Base-by-base conservation (phyloP, 345 rosid species). In the Brassica rapa region DNA sequence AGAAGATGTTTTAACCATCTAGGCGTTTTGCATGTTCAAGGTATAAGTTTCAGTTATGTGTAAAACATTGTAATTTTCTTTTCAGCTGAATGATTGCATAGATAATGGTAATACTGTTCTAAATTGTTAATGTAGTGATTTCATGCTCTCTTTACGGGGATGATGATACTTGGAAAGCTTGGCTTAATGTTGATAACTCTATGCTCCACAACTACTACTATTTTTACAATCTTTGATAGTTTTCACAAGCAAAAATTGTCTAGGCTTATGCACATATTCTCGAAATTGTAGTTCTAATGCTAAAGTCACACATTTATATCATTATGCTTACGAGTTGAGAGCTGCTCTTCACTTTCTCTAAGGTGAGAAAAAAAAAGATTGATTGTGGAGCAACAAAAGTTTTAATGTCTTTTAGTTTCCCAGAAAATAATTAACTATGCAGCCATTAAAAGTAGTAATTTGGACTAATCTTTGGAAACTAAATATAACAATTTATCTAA, bases 141-240 rank as follows among this genome's bases (percentile, higher is more conserved):
- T 76, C 93, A 95, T 86, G 91, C 91, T 8, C 89, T 95, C 76
- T 93, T 91, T 84, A 93, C 92, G 96, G 98, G 71, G 99, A 95
- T 85, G 97, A 93, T 83, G 83, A 89, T 70, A 93, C 96, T 30
- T 95, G 99, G 99, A 96, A 95, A 82, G 97, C 97, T 51, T 91
- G 93, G 97, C 90, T 95, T 62, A 87, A 82, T 79, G 90, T 86
- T 78, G 97, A 93, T 78, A 86, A 89, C 21, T 87, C 92, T 79
- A 6, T 37, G 41, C 10, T 37, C 41, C 41, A 37, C 41, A 37
- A 33, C 39, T 33, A 33, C 41, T 37, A 37, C 41, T 37, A 37
- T 4, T 39, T 9, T 8, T 39, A 39, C 46, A 39, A 39, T 39
- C 12, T 39, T 39, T 11, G 12, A 39, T 39, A 39, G 46, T 9